These are phyloP conservation scores for Aphanoascus verrucosus DNA, from an alignment of 2,329 filamentous ascomycete genomes.

Conservation along the genomic window DNA sequence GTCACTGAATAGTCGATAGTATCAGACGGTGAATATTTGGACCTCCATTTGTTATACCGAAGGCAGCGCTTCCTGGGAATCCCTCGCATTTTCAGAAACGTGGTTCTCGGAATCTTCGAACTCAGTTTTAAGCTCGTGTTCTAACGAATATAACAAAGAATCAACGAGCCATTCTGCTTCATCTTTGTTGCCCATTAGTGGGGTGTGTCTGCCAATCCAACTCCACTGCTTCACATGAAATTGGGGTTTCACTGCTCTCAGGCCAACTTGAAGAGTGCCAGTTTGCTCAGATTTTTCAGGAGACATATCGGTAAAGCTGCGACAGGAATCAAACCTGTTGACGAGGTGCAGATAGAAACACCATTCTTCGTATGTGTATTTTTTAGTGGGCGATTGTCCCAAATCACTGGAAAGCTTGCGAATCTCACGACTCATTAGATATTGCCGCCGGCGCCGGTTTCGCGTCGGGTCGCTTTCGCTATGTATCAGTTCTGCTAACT, in stretches of 20 bases:
- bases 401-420: conserved; percentile 31
- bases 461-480: conserved; percentile 21
- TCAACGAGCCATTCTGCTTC: conserved; percentile 37
- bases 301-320: conserved; percentile 24
- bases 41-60: no score
- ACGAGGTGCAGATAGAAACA: conserved; percentile 41
- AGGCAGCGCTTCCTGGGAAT: no score
- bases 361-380: conserved; percentile 38
- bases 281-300: conserved; percentile 5
- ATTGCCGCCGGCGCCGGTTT: conserved; percentile 38
- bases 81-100: not conserved
- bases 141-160: conserved; percentile 29
- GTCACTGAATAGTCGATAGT: no score
- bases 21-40: no score
- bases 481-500: conserved; percentile 5
- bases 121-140: conserved; percentile 28
- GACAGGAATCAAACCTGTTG: conserved; percentile 35
- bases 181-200: conserved; percentile 32
- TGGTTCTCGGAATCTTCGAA: conserved; percentile 13
- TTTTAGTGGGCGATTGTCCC: conserved; percentile 24
- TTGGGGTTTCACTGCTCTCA: not conserved
- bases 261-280: conserved; percentile 1
- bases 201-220: conserved; percentile 32
- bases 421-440: conserved; percentile 30
- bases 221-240: conserved; percentile 24